Conservation (phyloP, 371 early-diverging fungal species). For the Mucor circinelloides region DNA sequence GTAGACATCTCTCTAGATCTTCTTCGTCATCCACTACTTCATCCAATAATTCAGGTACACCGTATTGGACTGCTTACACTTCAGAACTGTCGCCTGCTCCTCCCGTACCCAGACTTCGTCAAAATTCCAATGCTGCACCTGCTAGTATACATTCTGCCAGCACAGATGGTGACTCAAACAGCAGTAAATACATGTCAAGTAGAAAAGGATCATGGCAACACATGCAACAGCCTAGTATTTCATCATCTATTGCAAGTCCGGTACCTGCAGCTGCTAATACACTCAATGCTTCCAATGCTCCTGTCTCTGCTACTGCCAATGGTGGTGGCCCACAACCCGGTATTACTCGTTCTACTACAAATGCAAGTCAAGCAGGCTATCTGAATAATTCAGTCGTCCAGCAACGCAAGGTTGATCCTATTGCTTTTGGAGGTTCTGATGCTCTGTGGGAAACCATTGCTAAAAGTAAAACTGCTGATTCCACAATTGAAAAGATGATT, state of each 20-base stretch:
- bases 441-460: slow-evolving; percentile 50
- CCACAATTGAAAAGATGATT: slow-evolving; percentile 45
- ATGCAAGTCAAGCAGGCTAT: slow-evolving; percentile 16
- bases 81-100: slow-evolving; percentile 19
- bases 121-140: slow-evolving; percentile 26
- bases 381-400: slow-evolving; percentile 29
- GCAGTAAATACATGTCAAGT: neutral
- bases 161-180: slow-evolving; percentile 18
- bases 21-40: slow-evolving; percentile 22
- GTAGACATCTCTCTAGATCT: slow-evolving; percentile 20
- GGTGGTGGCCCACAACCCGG: neutral
- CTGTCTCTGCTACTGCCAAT: slow-evolving; percentile 5
- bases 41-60: slow-evolving; percentile 15
- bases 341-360: slow-evolving; percentile 9
- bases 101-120: slow-evolving; percentile 20
- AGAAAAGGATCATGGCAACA: slow-evolving; percentile 31
- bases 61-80: slow-evolving; percentile 5
- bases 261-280: neutral
- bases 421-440: slow-evolving; percentile 50
- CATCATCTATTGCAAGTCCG: neutral
- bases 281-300: slow-evolving; percentile 6
- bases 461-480: slow-evolving; percentile 37
- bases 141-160: slow-evolving; percentile 23
- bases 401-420: slow-evolving; percentile 46
- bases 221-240: slow-evolving; percentile 10